Conservation (phyloP, 2,329 filamentous ascomycete genomes). For the Diatrype stigma region DNA sequence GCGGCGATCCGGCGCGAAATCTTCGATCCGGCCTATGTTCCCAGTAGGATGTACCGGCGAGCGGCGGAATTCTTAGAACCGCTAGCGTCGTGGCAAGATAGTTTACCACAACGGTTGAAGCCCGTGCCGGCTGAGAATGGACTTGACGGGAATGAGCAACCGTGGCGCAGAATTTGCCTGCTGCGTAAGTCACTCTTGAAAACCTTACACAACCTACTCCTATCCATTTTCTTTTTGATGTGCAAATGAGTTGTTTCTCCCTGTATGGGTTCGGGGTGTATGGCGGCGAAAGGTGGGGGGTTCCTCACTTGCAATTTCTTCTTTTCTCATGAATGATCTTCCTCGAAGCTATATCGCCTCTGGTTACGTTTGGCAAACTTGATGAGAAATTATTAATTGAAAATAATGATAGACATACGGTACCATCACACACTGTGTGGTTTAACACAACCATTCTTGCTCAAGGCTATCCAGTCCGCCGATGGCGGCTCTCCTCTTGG, state of each 20-base stretch:
- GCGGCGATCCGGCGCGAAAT: constrained; percentile 25
- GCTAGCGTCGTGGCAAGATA: constrained; percentile 13
- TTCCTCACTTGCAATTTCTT: no score
- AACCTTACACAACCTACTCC: background rate
- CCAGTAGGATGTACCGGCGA: constrained; percentile 10
- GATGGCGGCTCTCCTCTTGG: constrained; percentile 8
- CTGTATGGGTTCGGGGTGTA: no score
- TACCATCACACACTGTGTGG: constrained; percentile 23
- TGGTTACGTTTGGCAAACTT: no score
- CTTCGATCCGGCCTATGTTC: constrained; percentile 15
- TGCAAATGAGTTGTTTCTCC: no score
- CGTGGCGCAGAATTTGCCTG: constrained; percentile 18
- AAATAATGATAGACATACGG: constrained; percentile 20
- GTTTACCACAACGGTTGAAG: constrained; percentile 14
- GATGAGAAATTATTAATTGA: no score
- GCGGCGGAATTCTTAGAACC: constrained; percentile 17
- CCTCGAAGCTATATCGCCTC: no score
- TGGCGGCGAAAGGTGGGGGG: no score
- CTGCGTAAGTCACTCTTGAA: constrained; percentile 8
- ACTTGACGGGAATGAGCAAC: constrained; percentile 9
- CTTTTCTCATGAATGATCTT: no score
- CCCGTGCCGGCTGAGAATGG: constrained; percentile 4
- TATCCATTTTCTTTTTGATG: background rate
- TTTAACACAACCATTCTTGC: constrained; percentile 24
- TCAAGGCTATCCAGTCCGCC: constrained; percentile 13